phyloP scores from a whole-genome alignment of 257 asterid species.

The Penstemon barbatus region DNA sequence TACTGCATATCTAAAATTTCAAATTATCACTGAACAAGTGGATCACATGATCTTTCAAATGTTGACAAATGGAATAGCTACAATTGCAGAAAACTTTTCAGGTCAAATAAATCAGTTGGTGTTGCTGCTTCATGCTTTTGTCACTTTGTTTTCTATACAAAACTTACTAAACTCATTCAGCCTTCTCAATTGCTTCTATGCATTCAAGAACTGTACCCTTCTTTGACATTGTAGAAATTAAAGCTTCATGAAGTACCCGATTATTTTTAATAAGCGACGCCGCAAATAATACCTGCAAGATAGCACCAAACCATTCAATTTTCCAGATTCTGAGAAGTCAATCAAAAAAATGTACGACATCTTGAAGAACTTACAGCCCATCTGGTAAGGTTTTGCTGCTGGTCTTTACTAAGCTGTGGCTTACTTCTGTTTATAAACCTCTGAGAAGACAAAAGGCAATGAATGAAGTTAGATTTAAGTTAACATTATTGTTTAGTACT shows the following conservation, averaged over 20 bases:
- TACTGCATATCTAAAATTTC: no score
- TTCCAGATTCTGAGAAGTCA: not conserved
- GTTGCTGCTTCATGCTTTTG: not conserved
- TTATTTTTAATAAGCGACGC: constrained; percentile 81
- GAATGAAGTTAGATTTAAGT: not conserved
- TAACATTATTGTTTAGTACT: not conserved
- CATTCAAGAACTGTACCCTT: constrained; percentile 84
- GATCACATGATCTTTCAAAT: not conserved
- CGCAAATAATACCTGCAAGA: constrained; percentile 71
- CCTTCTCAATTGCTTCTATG: constrained; percentile 88
- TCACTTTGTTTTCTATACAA: not conserved
- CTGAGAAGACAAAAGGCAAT: constrained; percentile 40
- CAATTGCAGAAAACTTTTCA: not conserved
- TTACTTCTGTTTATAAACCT: constrained; percentile 90
- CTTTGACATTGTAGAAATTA: constrained; percentile 77
- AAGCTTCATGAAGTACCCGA: constrained; percentile 62
- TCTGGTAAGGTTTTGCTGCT: constrained; percentile 96
- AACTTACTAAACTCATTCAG: constrained; percentile 32
- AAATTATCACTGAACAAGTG: no score
- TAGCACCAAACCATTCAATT: not conserved
- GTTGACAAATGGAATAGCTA: not conserved
- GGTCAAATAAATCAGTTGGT: not conserved
- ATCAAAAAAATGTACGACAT: not conserved
- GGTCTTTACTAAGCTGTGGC: constrained; percentile 79
- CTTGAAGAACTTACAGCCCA: constrained; percentile 77